phyloP scores from a whole-genome alignment of 106 monocot genomes.

The Apostasia ramifera region DNA sequence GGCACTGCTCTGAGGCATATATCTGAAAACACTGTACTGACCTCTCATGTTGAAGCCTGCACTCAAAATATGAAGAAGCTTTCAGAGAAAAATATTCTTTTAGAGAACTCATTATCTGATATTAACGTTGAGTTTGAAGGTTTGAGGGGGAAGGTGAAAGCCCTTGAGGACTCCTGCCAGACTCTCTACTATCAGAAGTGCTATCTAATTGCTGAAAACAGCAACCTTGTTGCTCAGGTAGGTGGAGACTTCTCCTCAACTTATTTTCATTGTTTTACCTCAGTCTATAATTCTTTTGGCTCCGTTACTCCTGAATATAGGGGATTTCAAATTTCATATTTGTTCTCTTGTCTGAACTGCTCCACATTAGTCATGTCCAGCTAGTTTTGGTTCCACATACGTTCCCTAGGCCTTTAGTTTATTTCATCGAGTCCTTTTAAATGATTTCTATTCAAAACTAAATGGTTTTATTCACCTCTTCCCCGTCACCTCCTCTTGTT shows the following conservation, averaged over 20 bases:
- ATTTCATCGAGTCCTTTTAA: too few relatives aligned
- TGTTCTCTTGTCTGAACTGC: too few relatives aligned
- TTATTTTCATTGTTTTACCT: too few relatives aligned
- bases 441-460: too few relatives aligned
- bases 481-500: too few relatives aligned
- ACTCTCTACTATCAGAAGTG: constrained; percentile 52
- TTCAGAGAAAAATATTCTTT: constrained; percentile 35
- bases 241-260: background rate
- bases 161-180: constrained; percentile 44
- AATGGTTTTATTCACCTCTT: too few relatives aligned
- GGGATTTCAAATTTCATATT: too few relatives aligned
- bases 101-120: constrained; percentile 69
- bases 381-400: too few relatives aligned
- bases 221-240: constrained; percentile 61
- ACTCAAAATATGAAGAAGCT: constrained; percentile 46
- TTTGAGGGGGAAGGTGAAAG: constrained; percentile 49
- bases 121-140: constrained; percentile 52
- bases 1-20: constrained; percentile 18
- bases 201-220: constrained; percentile 53
- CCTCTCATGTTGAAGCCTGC: constrained; percentile 32
- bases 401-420: too few relatives aligned
- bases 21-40: constrained; percentile 29
- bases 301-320: too few relatives aligned
- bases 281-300: too few relatives aligned
- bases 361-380: too few relatives aligned